Evolutionary conservation across 2,329 filamentous ascomycete genomes (phyloP).

Genomic region (Fusarium brachygibbosum): DNA sequence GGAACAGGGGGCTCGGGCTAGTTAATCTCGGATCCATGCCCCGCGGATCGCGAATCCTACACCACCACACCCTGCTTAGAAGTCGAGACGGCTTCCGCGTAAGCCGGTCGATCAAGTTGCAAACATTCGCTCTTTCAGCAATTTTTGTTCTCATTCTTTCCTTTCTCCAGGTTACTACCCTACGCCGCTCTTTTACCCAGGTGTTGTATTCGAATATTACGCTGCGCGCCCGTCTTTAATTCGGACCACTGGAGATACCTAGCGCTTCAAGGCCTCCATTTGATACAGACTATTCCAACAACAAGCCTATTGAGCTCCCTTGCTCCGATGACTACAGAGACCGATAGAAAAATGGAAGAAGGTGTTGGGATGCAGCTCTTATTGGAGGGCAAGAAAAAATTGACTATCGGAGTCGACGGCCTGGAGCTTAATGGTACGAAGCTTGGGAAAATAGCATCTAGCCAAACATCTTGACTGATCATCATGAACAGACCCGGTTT

Average conservation of each 20-base stretch:
- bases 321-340: conserved; percentile 19
- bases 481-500: conserved; percentile 41
- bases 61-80: conserved; percentile 5
- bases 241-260: conserved; percentile 1
- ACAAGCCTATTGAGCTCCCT: background rate
- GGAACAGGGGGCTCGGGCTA: conserved; percentile 19
- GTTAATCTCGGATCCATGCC: conserved; percentile 41
- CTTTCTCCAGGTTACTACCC: background rate
- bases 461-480: conserved; percentile 25
- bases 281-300: background rate
- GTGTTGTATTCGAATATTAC: background rate
- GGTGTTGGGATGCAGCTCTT: conserved; percentile 48
- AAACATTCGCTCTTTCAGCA: conserved; percentile 10
- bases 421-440: conserved; percentile 55
- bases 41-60: conserved; percentile 34
- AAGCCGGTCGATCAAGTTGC: conserved; percentile 24
- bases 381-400: conserved; percentile 51
- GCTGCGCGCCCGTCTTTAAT: conserved; percentile 1
- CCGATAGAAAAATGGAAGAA: conserved; percentile 40
- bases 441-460: background rate
- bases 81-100: conserved; percentile 28
- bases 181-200: conserved; percentile 15
- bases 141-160: background rate
- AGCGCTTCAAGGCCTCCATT: conserved; percentile 3
- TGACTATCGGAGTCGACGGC: conserved; percentile 51